Evolutionary conservation across 345 rosid genomes (phyloP).

Genomic region (Camelina neglecta): DNA sequence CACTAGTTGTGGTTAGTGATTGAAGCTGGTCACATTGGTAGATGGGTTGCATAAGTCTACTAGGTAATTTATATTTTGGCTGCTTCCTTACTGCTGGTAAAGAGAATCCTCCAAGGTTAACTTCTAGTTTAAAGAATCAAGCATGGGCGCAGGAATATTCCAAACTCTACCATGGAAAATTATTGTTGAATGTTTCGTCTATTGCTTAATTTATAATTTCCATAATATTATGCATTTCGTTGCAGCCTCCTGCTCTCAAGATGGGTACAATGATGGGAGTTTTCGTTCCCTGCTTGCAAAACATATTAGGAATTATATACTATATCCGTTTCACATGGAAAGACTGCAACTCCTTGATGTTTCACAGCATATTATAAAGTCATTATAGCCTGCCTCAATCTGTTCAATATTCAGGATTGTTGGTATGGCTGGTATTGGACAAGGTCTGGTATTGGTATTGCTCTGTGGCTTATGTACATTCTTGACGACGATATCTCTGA

Average conservation of each 20-base stretch:
- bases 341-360: slow-evolving; percentile 30
- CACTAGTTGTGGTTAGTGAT: slow-evolving; percentile 6
- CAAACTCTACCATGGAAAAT: slow-evolving; percentile 6
- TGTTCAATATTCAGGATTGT: slow-evolving; percentile 78
- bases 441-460: slow-evolving; percentile 76
- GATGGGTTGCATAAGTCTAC: slow-evolving; percentile 1
- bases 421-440: slow-evolving; percentile 97
- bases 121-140: slow-evolving; percentile 1
- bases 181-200: slow-evolving; percentile 10
- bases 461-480: slow-evolving; percentile 95
- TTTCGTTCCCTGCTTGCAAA: slow-evolving; percentile 96
- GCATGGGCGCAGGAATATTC: slow-evolving; percentile 8
- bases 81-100: slow-evolving; percentile 13
- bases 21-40: slow-evolving; percentile 13
- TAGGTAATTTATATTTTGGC: background rate
- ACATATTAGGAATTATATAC: slow-evolving; percentile 96
- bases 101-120: slow-evolving; percentile 2
- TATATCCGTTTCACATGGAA: slow-evolving; percentile 99
- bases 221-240: slow-evolving; percentile 42
- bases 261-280: slow-evolving; percentile 99
- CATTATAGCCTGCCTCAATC: slow-evolving; percentile 39
- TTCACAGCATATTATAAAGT: slow-evolving; percentile 27
- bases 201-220: slow-evolving; percentile 19
- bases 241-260: slow-evolving; percentile 68
- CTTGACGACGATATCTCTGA: slow-evolving; percentile 87